Base-by-base conservation (phyloP, 495 filamentous ascomycete species). In the Aspergillus diversus region DNA sequence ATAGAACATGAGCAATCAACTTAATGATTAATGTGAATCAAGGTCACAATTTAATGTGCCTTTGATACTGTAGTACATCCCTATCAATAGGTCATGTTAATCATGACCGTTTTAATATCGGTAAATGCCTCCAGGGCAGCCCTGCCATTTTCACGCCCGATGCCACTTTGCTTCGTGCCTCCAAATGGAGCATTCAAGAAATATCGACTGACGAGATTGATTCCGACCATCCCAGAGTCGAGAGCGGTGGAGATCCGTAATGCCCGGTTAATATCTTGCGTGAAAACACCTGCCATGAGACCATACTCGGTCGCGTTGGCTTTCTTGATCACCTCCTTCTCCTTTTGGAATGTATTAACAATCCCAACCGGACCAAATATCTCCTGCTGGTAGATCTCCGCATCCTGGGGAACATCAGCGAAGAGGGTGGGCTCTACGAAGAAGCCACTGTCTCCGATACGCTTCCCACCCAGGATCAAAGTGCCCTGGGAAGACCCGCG, bases 111-210 rank as follows among this genome's bases (percentile, higher is more conserved):
- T 54, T 66, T 66, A 0, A 46, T 43, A 42, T 66, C 63, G 9
- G 59, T 66, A 31, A 57, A 62, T 17, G 84, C 67, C 83, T 87
- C 63, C 83, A 89, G 74, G 92, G 96, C 72, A 95, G 87, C 90
- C 90, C 96, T 34, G 93, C 92, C 90, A 93, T 93, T 48, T 91
- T 84, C 81, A 11, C 80, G 66, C 1, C 81, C 81, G 4, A 78
- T 55, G 4, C 82, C 82, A 61, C 75, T 80, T 69, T 83, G 75
- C 71, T 85, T 85, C 39, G 55, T 75, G 1, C 82, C 82, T 7
- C 82, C 81, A 66, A 84, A 85, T 0, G 81, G 78, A 31, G 37
- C 21, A 17, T 57, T 46, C 55, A 68, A 27, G 16, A 66, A 71
- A 32, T 71, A 73, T 16, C 61, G 62, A 33, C 71, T 71, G 5